Evolutionary conservation across 352 stramenopile genomes (phyloP), one percentile per base, ranked within the genome.

Genomic region (Thalassiosira mediterranea): DNA sequence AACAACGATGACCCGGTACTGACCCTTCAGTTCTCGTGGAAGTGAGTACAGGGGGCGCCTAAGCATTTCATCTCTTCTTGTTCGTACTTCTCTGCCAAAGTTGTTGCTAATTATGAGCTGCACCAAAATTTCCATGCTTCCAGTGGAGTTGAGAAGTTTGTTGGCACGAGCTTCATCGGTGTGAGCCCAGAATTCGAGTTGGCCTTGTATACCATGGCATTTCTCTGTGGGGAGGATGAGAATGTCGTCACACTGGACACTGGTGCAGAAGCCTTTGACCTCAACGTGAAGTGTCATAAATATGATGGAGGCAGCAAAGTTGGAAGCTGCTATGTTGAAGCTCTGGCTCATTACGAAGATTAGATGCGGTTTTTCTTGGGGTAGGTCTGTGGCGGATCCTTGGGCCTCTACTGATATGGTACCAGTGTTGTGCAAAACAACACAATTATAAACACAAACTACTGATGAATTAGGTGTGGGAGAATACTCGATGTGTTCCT

Each of bases 111-210:
- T n/a, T n/a, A n/a, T n/a, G n/a, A n/a, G n/a, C n/a, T n/a, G n/a
- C n/a, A n/a, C n/a, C n/a, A n/a, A n/a, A n/a, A n/a, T n/a, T n/a
- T n/a, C n/a, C n/a, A n/a, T n/a, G n/a, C n/a, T n/a, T n/a, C n/a
- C n/a, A n/a, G n/a, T 93, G 79, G 89, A 84, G 72, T 90, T 26
- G 86, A 90, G 52, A 98, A 98, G 79, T 87, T 88, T 40, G 94
- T 97, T 17, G 97, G 94, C 13, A 97, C 94, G 10, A 96, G 87
- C 60, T 94, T 98, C 38, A 95, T 98, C 53, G 96, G 95, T 26
- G 94, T 97, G 15, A 97, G 91, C 38, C 95, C 95, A 2, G 96
- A 98, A 78, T 98, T 98, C 49, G 96, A 98, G 81, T 91, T 98
- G 76, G 95, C 96, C 19, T 76, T 98, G n/a, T 98, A 98, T 85